Percentiles rank a stretch among this genome's conserved stretches.
phyloP scores from a whole-genome alignment of 176 grass and related monocot species.

The Saccharum spontaneum region DNA sequence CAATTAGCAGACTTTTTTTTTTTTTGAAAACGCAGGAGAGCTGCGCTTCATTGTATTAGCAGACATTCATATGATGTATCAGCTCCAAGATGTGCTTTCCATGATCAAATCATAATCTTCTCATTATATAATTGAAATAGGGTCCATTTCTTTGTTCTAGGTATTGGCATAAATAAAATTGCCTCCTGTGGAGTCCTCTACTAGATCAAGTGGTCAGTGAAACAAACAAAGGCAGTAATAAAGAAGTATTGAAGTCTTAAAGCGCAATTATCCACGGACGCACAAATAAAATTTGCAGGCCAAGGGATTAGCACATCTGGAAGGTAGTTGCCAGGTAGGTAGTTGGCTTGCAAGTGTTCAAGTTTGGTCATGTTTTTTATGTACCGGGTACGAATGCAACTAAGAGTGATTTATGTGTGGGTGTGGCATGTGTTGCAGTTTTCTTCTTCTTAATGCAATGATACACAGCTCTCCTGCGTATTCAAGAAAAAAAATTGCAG shows the following conservation, averaged over 20 bases:
- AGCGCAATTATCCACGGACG: not conserved
- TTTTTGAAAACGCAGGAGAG: too few relatives aligned
- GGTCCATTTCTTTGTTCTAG: conserved; percentile 1
- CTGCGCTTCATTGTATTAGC: too few relatives aligned
- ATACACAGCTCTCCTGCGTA: not conserved
- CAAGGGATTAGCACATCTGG: not conserved
- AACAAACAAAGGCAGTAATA: conserved; percentile 32
- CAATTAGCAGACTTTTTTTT: not conserved
- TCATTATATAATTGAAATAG: conserved; percentile 5
- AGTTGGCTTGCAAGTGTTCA: not conserved
- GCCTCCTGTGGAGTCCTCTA: not conserved
- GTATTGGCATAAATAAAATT: not conserved
- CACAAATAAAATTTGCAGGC: conserved; percentile 25
- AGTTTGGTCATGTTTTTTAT: not conserved
- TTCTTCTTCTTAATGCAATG: not conserved
- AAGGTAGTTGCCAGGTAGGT: not conserved
- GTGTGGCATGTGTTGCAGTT: not conserved
- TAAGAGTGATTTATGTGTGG: not conserved
- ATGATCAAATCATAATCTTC: not conserved
- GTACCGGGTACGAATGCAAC: not conserved
- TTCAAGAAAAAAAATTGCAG: not conserved
- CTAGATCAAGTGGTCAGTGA: not conserved
- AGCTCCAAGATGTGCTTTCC: conserved; percentile 4
- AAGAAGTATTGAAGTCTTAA: conserved; percentile 7
- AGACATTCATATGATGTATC: not conserved